Evolutionary conservation across 164 flowering plant genomes (phyloP), one percentile per base, ranked within the genome.

Genomic region (Pachysandra terminalis): DNA sequence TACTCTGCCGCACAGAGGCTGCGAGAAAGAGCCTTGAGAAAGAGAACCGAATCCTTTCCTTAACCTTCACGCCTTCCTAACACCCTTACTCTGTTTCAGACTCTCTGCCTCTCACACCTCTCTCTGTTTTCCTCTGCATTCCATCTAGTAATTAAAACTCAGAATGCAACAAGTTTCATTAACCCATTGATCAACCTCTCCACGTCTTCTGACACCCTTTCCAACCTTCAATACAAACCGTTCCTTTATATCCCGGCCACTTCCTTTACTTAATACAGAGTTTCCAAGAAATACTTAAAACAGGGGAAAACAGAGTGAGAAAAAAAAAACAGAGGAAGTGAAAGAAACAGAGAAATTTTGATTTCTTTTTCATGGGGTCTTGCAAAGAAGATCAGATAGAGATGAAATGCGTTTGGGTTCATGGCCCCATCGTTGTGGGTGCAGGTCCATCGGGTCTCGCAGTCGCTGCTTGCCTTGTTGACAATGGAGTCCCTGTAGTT

Each of bases 361-460:
- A 15, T 45, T 45, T 45, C 10, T 12, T 12, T 15, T 45, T 45
- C 51, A 10, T 45, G 14, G 17, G 51, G 51, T 10, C 16, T 45
- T 12, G 14, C 17, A 45, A 1, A 10, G 16, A 45, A 10, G 51
- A 15, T 5, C 17, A 32, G 37, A 45, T 13, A 12, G 51, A 45
- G 51, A 5, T 45, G 17, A 45, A 45, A 12, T 45, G 51, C 57
- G 77, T 81, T 4, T 80, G 87, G 89, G 90, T 90, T 5, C 84
- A 81, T 68, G 93, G 96, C 12, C 96, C 96, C 4, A 84, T 86
- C 54, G 85, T 90, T 9, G 89, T 90, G 3, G 96, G 96, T 0
- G 96, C 93, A 0, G 96, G 96, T 6, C 93, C 96, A 0, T 85
- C 96, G 0, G 96, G 96, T 6, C 80, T 90, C 0, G 96, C 93